Percentiles rank a stretch among this genome's conserved stretches.
Conservation (phyloP, 116 monocot genomes). For the Zostera marina region DNA sequence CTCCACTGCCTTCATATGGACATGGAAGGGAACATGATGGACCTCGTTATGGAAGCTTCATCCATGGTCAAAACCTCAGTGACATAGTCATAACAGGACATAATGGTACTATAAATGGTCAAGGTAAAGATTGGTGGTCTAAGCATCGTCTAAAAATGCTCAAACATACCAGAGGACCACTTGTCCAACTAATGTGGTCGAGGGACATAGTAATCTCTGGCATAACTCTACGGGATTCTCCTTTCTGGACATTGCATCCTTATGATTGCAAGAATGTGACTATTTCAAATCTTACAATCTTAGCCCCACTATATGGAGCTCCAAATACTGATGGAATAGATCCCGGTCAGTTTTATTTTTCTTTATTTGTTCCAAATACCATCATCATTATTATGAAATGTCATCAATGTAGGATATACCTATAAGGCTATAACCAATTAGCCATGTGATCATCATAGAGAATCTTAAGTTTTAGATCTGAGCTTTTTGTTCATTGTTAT, state of each 20-base stretch:
- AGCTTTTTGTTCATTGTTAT: too few relatives aligned
- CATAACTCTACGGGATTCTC: constrained; percentile 66
- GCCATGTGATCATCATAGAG: too few relatives aligned
- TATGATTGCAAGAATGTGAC: constrained; percentile 77
- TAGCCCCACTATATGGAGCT: constrained; percentile 61
- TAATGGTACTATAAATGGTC: constrained; percentile 83
- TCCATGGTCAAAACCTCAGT: constrained; percentile 74
- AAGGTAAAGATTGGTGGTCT: constrained; percentile 72
- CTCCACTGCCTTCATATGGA: constrained; percentile 76
- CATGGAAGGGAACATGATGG: constrained; percentile 68
- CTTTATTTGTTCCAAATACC: too few relatives aligned
- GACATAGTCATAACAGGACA: constrained; percentile 85
- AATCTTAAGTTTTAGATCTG: too few relatives aligned
- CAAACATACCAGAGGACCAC: constrained; percentile 71
- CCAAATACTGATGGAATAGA: constrained; percentile 98
- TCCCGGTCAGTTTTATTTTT: constrained; percentile 42
- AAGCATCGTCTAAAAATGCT: constrained; percentile 44
- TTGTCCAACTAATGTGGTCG: constrained; percentile 82
- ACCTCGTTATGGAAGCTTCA: constrained; percentile 82
- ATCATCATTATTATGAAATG: background rate
- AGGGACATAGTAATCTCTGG: constrained; percentile 58
- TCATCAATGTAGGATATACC: background rate
- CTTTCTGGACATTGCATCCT: constrained; percentile 87
- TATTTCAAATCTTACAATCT: constrained; percentile 52
- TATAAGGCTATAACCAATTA: too few relatives aligned